phyloP scores from a whole-genome alignment of 192 early-diverging fungal species.

The Geranomyces variabilis region DNA sequence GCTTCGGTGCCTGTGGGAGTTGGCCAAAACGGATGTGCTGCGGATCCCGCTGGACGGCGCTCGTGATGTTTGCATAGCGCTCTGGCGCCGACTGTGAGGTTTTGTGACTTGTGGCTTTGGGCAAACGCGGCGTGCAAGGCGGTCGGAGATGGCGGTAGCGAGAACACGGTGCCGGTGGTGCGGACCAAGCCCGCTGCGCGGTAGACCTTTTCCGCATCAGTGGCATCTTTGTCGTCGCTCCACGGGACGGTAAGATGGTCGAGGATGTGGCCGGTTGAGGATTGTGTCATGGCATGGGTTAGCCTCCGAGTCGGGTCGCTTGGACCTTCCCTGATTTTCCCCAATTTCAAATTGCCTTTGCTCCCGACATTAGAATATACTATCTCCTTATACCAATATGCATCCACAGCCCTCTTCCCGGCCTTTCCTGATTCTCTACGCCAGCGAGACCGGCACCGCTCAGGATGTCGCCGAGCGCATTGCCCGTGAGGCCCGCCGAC shows the following conservation, averaged over 20 bases:
- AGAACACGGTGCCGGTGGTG: background rate
- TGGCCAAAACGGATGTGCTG: background rate
- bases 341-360: too few relatives aligned
- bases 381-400: too few relatives aligned
- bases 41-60: background rate
- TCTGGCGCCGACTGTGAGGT: constrained; percentile 3
- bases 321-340: too few relatives aligned
- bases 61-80: constrained; percentile 21
- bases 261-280: background rate
- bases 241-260: background rate
- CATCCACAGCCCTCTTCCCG: constrained; percentile 12
- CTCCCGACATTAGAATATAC: too few relatives aligned
- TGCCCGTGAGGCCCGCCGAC: constrained; percentile 73
- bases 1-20: background rate
- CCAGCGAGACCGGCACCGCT: constrained; percentile 90
- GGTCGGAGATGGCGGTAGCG: background rate
- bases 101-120: background rate
- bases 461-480: constrained; percentile 88
- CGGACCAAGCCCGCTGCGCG: constrained; percentile 3
- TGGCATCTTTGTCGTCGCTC: background rate
- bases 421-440: constrained; percentile 78
- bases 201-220: background rate
- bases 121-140: constrained; percentile 8
- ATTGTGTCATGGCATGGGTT: background rate
- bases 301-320: too few relatives aligned